Conservation (phyloP, 2,329 filamentous ascomycete genomes). For the Fusarium annulatum region DNA sequence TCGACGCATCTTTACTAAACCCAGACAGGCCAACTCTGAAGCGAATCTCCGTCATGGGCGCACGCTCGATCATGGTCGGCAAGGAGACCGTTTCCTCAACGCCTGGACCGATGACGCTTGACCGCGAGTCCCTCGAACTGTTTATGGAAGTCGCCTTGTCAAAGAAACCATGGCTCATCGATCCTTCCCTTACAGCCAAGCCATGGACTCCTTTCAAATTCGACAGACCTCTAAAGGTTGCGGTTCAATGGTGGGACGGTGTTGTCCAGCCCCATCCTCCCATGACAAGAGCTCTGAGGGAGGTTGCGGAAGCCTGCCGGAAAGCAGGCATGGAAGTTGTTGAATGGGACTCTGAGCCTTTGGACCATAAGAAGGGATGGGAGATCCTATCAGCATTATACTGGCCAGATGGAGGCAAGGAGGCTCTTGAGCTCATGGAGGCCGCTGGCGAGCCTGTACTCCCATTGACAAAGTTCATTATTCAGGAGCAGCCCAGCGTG, state of each 20-base stretch:
- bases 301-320: slow-evolving; percentile 62
- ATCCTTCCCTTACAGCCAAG: slow-evolving; percentile 48
- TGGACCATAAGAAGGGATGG: slow-evolving; percentile 63
- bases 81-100: slow-evolving; percentile 51
- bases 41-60: slow-evolving; percentile 45
- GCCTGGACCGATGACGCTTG: slow-evolving; percentile 50
- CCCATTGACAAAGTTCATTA: slow-evolving; percentile 69
- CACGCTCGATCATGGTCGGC: slow-evolving; percentile 46
- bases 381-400: slow-evolving; percentile 60
- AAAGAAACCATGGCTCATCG: slow-evolving; percentile 49
- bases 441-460: slow-evolving; percentile 67
- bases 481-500: slow-evolving; percentile 62
- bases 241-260: slow-evolving; percentile 68
- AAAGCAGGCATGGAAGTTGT: slow-evolving; percentile 64
- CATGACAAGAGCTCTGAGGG: slow-evolving; percentile 65
- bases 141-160: slow-evolving; percentile 50
- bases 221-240: slow-evolving; percentile 66
- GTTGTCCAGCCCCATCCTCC: slow-evolving; percentile 71
- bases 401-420: slow-evolving; percentile 69
- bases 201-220: slow-evolving; percentile 51
- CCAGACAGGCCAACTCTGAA: slow-evolving; percentile 46
- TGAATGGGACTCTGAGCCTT: slow-evolving; percentile 62
- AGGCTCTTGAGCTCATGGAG: slow-evolving; percentile 61
- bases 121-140: slow-evolving; percentile 50
- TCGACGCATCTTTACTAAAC: background rate